Evolutionary conservation across 495 filamentous ascomycete genomes (phyloP), one percentile per base, ranked within the genome.

Genomic region (Neurospora cerealis): DNA sequence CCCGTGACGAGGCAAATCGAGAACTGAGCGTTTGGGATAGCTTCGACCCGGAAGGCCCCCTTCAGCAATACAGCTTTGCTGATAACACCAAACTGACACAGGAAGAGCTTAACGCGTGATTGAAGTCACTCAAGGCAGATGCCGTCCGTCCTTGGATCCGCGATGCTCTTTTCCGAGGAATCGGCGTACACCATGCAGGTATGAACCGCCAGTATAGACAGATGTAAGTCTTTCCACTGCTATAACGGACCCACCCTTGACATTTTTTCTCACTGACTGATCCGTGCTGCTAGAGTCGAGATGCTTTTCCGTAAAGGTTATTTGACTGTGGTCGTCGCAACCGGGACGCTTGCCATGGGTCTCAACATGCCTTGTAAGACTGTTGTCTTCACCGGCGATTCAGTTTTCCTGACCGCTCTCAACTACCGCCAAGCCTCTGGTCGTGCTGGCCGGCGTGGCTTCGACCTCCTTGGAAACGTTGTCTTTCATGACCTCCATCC

Each of bases 331-430:
- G 88, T 93, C 11, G 87, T 94, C 62, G 92, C 92, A 0, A 95
- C 92, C 13, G 92, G 92, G 0, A 93, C 92, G 0, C 84, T 94
- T 15, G 89, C 89, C 41, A 82, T 95, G 32, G 92, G 92, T 80
- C 92, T 95, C 81, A 95, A 94, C 74, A 94, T 93, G 92, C 92
- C 92, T 28, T 93, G 92, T 77, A 92, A 91, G 76, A 95, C 92
- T 1, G 91, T 93, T 10, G 88, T 94, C 6, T 95, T 95, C 78
- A 87, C 84, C 6, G 92, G 91, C 4, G 91, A 94, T 75, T 91
- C 88, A 1, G 84, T 92, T 13, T 93, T 85, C 74, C 79, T 95
- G 69, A 93, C 91, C 1, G 88, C 92, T 0, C 86, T 94, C 41
- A 92, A 91, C 78, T 95, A 89, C 79, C 88, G 91, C 10, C 92